phyloP scores from a whole-genome alignment of 2,329 filamentous ascomycete species.

The Ophiocordyceps camponoti-saundersi region DNA sequence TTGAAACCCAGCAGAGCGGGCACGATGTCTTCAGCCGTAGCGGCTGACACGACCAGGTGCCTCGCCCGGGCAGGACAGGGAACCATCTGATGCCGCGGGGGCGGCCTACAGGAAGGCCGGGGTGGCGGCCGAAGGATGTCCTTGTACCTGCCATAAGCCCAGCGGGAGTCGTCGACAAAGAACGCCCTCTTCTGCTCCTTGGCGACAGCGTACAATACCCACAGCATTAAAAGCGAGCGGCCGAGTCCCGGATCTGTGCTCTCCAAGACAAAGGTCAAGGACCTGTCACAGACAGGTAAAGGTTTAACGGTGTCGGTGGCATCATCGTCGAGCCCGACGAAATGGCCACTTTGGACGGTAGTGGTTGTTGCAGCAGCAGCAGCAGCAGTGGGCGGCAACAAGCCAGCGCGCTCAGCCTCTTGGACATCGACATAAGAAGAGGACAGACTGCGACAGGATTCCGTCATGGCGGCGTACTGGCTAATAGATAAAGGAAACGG shows the following conservation, averaged over 20 bases:
- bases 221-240: conserved; percentile 59
- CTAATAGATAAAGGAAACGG: conserved; percentile 49
- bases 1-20: conserved; percentile 31
- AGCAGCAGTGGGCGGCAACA: conserved; percentile 29
- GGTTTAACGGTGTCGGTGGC: conserved; percentile 20
- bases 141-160: conserved; percentile 63
- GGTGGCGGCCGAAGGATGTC: conserved; percentile 56
- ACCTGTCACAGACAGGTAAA: conserved; percentile 44
- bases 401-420: conserved; percentile 48
- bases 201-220: conserved; percentile 71
- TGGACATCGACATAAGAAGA: conserved; percentile 56
- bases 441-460: conserved; percentile 44
- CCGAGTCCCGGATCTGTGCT: conserved; percentile 58
- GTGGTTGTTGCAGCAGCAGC: neutral
- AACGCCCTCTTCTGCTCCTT: conserved; percentile 58
- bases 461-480: conserved; percentile 55
- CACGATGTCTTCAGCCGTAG: conserved; percentile 49
- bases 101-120: conserved; percentile 47
- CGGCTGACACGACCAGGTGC: conserved; percentile 57
- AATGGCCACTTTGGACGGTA: conserved; percentile 8
- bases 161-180: conserved; percentile 71
- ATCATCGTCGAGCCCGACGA: conserved; percentile 30
- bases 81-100: conserved; percentile 57
- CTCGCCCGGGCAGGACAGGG: conserved; percentile 63
- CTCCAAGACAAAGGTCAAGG: conserved; percentile 65